phyloP scores from a whole-genome alignment of 2,329 filamentous ascomycete species.

The Aspergillus luchuensis region DNA sequence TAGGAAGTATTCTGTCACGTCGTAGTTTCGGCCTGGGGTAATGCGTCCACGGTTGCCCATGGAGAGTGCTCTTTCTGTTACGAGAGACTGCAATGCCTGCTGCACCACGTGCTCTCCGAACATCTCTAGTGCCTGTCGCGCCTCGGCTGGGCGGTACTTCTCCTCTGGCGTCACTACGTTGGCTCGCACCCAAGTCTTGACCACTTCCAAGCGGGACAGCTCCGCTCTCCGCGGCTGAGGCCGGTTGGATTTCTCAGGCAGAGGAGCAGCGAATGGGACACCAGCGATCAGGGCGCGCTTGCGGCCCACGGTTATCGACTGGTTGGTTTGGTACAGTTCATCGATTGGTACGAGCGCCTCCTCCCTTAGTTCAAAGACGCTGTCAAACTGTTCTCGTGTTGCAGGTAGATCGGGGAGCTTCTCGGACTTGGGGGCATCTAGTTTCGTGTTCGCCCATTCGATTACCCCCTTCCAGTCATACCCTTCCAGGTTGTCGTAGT shows the following conservation, averaged over 20 bases:
- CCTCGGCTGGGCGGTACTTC: slow-evolving; percentile 42
- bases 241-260: slow-evolving; percentile 17
- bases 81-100: slow-evolving; percentile 44
- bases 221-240: slow-evolving; percentile 20
- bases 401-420: slow-evolving; percentile 47
- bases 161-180: slow-evolving; percentile 49
- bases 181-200: slow-evolving; percentile 52
- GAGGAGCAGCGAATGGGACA: slow-evolving; percentile 38
- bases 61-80: slow-evolving; percentile 44
- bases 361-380: slow-evolving; percentile 45
- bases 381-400: slow-evolving; percentile 45
- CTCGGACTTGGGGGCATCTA: slow-evolving; percentile 43
- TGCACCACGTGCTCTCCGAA: slow-evolving; percentile 40
- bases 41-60: slow-evolving; percentile 43
- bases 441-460: slow-evolving; percentile 48
- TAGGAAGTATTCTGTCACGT: slow-evolving; percentile 47
- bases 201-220: slow-evolving; percentile 36
- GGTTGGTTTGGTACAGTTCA: slow-evolving; percentile 38
- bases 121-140: slow-evolving; percentile 34
- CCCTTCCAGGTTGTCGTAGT: slow-evolving; percentile 45
- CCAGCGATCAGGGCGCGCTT: slow-evolving; percentile 39
- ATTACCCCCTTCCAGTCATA: slow-evolving; percentile 52
- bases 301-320: slow-evolving; percentile 34
- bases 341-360: slow-evolving; percentile 35
- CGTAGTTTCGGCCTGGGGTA: slow-evolving; percentile 47